Percentiles rank a stretch among this genome's conserved stretches.
Conservation (phyloP, 164 flowering plant species). For the Echeveria elegans region DNA sequence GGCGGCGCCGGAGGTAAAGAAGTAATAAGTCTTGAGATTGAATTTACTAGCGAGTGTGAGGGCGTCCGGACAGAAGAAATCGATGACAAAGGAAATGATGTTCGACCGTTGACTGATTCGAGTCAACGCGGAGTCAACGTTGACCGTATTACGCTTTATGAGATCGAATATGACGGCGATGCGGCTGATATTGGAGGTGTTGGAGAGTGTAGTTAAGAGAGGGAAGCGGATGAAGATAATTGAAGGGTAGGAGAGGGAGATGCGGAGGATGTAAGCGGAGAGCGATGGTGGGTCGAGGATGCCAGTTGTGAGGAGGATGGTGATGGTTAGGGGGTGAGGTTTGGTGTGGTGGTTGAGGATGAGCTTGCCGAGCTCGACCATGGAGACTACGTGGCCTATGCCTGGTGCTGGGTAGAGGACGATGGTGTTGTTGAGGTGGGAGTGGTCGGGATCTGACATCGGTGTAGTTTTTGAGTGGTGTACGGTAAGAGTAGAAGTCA, state of each 20-base stretch:
- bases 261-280: slow-evolving; percentile 20
- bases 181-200: slow-evolving; percentile 5
- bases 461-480: too few species aligned
- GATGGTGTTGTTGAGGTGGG: too few species aligned
- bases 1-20: slow-evolving; percentile 24
- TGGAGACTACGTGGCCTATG: slow-evolving; percentile 7
- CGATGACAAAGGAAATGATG: slow-evolving; percentile 21
- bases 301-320: slow-evolving; percentile 18
- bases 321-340: slow-evolving; percentile 9
- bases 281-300: slow-evolving; percentile 17
- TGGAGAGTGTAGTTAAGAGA: background rate
- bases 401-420: slow-evolving; percentile 10
- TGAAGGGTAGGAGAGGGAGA: slow-evolving; percentile 20
- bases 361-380: slow-evolving; percentile 10
- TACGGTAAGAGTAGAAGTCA: too few species aligned
- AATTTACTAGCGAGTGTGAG: slow-evolving; percentile 11
- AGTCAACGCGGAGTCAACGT: slow-evolving; percentile 18
- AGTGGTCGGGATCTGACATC: too few species aligned
- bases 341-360: slow-evolving; percentile 7
- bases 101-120: slow-evolving; percentile 13
- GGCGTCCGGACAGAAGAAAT: slow-evolving; percentile 24
- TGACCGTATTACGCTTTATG: slow-evolving; percentile 18
- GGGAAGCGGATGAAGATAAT: slow-evolving; percentile 32
- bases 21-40: slow-evolving; percentile 24
- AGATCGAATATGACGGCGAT: slow-evolving; percentile 15